These are phyloP conservation scores for Gymnopilus dilepis DNA, from an alignment of 768 basidiomycete genomes.

Conservation along the genomic window DNA sequence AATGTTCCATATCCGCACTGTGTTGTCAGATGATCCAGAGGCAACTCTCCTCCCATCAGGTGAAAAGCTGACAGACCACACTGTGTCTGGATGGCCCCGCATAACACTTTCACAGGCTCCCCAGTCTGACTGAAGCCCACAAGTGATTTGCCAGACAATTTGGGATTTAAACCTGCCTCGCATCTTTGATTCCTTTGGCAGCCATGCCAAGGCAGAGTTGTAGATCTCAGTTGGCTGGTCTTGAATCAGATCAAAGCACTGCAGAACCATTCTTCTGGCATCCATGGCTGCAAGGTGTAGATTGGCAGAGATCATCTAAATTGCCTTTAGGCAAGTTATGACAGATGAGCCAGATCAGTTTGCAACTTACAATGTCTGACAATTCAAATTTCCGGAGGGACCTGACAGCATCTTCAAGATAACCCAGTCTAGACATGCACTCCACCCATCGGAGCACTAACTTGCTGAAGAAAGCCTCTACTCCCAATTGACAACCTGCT, in stretches of 20 bases:
- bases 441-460: too few species aligned
- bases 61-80: slow-evolving; percentile 27
- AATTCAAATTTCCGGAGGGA: too few species aligned
- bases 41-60: slow-evolving; percentile 28
- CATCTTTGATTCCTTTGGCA: slow-evolving; percentile 25
- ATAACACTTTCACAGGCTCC: slow-evolving; percentile 1
- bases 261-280: not conserved
- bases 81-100: slow-evolving; percentile 9
- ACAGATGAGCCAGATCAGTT: too few species aligned
- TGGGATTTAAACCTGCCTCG: not conserved
- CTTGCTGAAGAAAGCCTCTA: too few species aligned
- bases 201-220: slow-evolving; percentile 25
- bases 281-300: not conserved
- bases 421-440: too few species aligned
- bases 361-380: too few species aligned
- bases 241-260: not conserved
- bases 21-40: slow-evolving; percentile 29
- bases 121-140: not conserved
- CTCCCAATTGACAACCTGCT: too few species aligned
- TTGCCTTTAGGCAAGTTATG: too few species aligned
- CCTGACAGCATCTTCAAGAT: too few species aligned
- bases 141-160: not conserved
- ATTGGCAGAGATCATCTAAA: not conserved
- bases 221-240: not conserved
- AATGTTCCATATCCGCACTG: slow-evolving; percentile 31